Evolutionary conservation across 768 basidiomycete species (phyloP).

Genomic region (Filobasidium wieringae): DNA sequence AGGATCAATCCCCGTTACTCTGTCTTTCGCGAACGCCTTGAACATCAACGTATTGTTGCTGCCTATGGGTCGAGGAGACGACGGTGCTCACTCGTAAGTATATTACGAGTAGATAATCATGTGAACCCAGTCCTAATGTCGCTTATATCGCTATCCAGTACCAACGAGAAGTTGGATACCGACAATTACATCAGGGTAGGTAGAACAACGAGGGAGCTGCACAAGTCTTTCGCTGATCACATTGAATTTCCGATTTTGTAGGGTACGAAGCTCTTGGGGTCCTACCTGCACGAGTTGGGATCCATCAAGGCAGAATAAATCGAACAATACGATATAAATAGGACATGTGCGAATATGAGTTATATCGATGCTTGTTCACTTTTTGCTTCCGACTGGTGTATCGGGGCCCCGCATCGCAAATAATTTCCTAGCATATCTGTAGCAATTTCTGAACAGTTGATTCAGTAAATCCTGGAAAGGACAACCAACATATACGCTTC

Average conservation of each 20-base stretch:
- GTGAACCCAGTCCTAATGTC: neutral
- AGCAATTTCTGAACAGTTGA: too few species aligned
- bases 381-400: too few species aligned
- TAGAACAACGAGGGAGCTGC: too few species aligned
- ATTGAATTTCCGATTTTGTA: neutral
- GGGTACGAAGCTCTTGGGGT: conserved; percentile 58
- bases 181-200: conserved; percentile 77
- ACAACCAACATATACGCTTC: too few species aligned
- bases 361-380: too few species aligned
- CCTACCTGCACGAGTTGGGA: conserved; percentile 66
- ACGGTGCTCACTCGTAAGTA: conserved; percentile 46
- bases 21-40: conserved; percentile 82
- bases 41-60: conserved; percentile 76
- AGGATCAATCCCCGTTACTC: conserved; percentile 83
- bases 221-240: neutral
- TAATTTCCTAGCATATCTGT: too few species aligned
- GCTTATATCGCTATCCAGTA: conserved; percentile 43
- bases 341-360: too few species aligned
- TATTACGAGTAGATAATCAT: neutral
- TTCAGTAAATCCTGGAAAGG: too few species aligned
- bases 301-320: neutral
- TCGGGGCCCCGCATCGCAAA: too few species aligned
- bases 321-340: too few species aligned
- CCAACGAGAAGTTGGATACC: conserved; percentile 86
- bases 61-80: conserved; percentile 88